phyloP scores from a whole-genome alignment of 768 basidiomycete genomes.

The Leccinellum luteum region DNA sequence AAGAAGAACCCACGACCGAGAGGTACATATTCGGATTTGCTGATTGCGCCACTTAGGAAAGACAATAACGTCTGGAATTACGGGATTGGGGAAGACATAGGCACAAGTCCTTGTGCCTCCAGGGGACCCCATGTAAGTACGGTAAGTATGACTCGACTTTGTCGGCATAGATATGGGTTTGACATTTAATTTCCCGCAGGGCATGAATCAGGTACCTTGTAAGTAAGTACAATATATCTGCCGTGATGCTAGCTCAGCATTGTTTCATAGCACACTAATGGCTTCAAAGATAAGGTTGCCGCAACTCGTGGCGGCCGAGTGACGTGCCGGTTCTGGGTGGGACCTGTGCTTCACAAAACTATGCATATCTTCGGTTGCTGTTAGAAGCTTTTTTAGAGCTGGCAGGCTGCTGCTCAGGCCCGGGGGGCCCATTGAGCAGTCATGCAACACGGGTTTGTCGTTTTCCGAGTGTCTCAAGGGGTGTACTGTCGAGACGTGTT shows the following conservation, averaged over 20 bases:
- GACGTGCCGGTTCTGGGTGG: slow-evolving; percentile 28
- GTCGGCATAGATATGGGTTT: not conserved
- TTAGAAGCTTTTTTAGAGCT: slow-evolving; percentile 52
- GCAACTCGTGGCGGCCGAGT: slow-evolving; percentile 50
- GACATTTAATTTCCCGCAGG: slow-evolving; percentile 26
- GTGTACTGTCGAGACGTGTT: too few species aligned
- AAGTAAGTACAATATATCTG: slow-evolving; percentile 37
- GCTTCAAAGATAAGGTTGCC: slow-evolving; percentile 40
- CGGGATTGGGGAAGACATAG: slow-evolving; percentile 37
- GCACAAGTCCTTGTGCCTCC: slow-evolving; percentile 40
- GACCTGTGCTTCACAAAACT: slow-evolving; percentile 13
- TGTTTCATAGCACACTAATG: not conserved
- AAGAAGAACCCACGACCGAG: slow-evolving; percentile 45
- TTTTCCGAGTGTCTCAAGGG: slow-evolving; percentile 1
- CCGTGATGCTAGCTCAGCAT: slow-evolving; percentile 34
- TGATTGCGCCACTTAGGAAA: not conserved
- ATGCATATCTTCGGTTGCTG: slow-evolving; percentile 40
- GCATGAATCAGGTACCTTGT: slow-evolving; percentile 41
- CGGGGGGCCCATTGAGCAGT: slow-evolving; percentile 44
- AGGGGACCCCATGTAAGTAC: slow-evolving; percentile 37
- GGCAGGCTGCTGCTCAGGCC: too few species aligned
- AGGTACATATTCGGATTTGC: slow-evolving; percentile 27
- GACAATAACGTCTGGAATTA: not conserved
- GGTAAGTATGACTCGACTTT: slow-evolving; percentile 31
- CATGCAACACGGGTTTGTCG: slow-evolving; percentile 48